Base-by-base conservation (phyloP, 257 asterid genomes). In the Solanum tarapatanum region DNA sequence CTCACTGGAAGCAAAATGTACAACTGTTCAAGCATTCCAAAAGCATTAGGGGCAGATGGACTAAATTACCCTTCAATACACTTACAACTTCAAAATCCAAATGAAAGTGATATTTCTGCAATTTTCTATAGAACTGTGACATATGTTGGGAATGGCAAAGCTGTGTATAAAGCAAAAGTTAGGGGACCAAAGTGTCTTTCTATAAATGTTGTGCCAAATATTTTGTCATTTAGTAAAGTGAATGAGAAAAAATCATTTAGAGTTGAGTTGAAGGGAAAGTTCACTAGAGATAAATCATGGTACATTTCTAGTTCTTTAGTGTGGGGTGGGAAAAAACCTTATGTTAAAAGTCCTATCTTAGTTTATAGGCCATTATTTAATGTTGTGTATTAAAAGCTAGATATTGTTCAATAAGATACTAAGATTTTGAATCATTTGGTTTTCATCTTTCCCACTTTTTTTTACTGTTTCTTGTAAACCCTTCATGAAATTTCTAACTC, bases 21-120 rank as follows among this genome's bases (percentile, higher is more conserved):
- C 93, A 86, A 90, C 48, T 94, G 98, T 91, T 90, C 94, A 14
- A 92, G 48, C 11, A 36, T 86, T 7, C 89, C 90, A 19, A 77
- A 33, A 21, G 90, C 92, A 1, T 87, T 69, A 35, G 98, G 98
- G 28, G 45, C 90, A 0, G 98, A 95, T 11, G 95, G 95, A 37
- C 91, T 95, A 55, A 94, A 94, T 89, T 95, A 94, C 62, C 98
- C 98, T 2, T 90, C 98, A 3, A 91, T 96, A 60, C 91, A 95
- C 87, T 51, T 90, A 12, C 94, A 92, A 82, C 90, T 94, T 55
- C 28, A 82, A 37, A 30, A 86, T 9, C 45, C 55, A 6, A 84
- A 87, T 36, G 12, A 91, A 4, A 60, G 64, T 7, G 14, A 24
- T 26, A 45, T 95, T 87, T 91, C 94, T 0, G 98, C 90, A n/a